Evolutionary conservation across 345 rosid genomes (phyloP), one percentile per base, ranked within the genome.

Genomic region (Moricandia moricandioides): DNA sequence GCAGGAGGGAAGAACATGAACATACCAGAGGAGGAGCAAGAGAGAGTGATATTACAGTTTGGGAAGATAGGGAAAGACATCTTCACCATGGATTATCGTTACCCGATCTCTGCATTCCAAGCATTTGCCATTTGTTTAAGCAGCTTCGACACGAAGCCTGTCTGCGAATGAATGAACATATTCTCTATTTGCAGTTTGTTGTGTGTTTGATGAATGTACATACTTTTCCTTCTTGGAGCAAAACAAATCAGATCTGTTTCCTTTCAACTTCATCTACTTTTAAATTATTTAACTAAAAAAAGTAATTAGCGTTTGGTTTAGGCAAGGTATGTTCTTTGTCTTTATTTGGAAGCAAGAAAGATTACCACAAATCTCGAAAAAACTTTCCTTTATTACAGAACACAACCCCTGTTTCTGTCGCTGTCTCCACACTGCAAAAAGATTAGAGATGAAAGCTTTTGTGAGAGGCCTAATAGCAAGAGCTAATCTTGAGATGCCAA

Each of bases 41-140:
- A 89, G 57, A 84, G 82, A 73, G 92, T 91, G 65, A 88, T 93
- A 64, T 80, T 93, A 35, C 98, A 91, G 75, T 93, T 93, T 73
- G 98, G 98, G 35, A 93, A 93, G 85, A 91, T 93, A 65, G 97
- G 96, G 8, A 89, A 88, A 84, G 98, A 91, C 74, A 89, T 88
- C 55, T 93, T 93, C 84, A 89, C 98, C 16, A 88, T 93, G 98
- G 98, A 93, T 80, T 93, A 88, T 74, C 85, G 89, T 54, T 91
- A 93, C 14, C 98, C 98, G 9, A 86, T 93, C 55, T 93, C 98
- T 65, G 94, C 98, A 49, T 91, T 93, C 65, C 98, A 93, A 83
- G 96, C 97, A n/a, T 93, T 93, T 72, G 90, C 97, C 40, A 86
- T 93, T 78, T 86, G 98, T 86, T 71, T 93, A 87, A 91, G 98